phyloP scores from a whole-genome alignment of 1,139 yeast species.

The Pichia sp. region DNA sequence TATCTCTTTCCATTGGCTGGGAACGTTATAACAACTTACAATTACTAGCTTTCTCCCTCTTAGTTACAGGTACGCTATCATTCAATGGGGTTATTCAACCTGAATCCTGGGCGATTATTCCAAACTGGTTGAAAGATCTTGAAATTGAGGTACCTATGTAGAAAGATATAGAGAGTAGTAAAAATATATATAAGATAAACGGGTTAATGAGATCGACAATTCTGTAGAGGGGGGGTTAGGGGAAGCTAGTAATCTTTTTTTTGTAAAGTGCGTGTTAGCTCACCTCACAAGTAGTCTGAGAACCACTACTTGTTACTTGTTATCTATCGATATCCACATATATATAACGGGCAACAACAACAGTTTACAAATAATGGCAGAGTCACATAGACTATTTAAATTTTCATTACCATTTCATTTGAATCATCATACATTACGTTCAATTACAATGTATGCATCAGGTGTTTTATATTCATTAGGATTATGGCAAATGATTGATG shows the following conservation, averaged over 20 bases:
- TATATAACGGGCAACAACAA: too few species aligned
- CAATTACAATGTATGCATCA: slow-evolving; percentile 65
- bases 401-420: slow-evolving; percentile 43
- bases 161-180: too few species aligned
- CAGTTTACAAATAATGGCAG: too few species aligned
- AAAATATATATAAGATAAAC: too few species aligned
- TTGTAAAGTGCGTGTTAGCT: too few species aligned
- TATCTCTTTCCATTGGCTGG: slow-evolving; percentile 75
- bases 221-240: too few species aligned
- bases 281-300: too few species aligned
- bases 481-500: slow-evolving; percentile 83
- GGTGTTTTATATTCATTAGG: slow-evolving; percentile 83
- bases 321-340: too few species aligned
- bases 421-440: slow-evolving; percentile 62
- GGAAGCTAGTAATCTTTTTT: too few species aligned
- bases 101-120: slow-evolving; percentile 39
- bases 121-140: slow-evolving; percentile 34
- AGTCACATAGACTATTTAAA: slow-evolving; percentile 36
- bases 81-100: slow-evolving; percentile 59
- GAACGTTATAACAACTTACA: slow-evolving; percentile 59
- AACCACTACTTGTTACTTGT: too few species aligned
- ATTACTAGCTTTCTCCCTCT: slow-evolving; percentile 51
- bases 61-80: slow-evolving; percentile 68
- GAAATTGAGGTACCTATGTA: slow-evolving; percentile 11
- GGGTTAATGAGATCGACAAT: too few species aligned